phyloP scores from a whole-genome alignment of 768 basidiomycete species.

The Auriscalpium microsporum region DNA sequence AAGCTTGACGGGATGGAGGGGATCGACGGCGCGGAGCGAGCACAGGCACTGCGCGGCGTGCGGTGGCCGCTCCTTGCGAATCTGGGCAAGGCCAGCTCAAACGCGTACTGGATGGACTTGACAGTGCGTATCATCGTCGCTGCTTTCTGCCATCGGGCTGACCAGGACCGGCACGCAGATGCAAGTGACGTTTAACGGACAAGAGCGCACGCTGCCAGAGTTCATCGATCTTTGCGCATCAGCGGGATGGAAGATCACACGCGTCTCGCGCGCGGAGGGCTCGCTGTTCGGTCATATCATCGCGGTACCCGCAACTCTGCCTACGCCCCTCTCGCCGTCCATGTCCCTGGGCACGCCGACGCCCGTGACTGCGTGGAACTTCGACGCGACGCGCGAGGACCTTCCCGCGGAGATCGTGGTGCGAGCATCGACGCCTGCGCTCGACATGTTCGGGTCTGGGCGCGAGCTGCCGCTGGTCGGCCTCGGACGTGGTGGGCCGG shows the following conservation, averaged over 20 bases:
- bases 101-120: constrained; percentile 65
- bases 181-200: constrained; percentile 58
- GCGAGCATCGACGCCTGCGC: constrained; percentile 9
- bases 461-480: constrained; percentile 4
- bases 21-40: constrained; percentile 34
- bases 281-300: constrained; percentile 66
- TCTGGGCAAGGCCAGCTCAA: constrained; percentile 61
- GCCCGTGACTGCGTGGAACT: no score
- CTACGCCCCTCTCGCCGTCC: constrained; percentile 15
- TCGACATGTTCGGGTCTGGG: constrained; percentile 14
- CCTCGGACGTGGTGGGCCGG: background rate
- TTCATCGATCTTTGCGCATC: constrained; percentile 41
- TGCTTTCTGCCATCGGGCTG: background rate
- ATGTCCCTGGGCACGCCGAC: background rate
- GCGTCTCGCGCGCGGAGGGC: constrained; percentile 48
- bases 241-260: constrained; percentile 54
- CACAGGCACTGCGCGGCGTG: constrained; percentile 43
- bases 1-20: background rate
- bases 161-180: constrained; percentile 32
- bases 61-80: constrained; percentile 63
- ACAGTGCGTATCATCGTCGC: constrained; percentile 33
- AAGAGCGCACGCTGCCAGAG: constrained; percentile 61
- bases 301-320: constrained; percentile 53
- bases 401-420: constrained; percentile 7
- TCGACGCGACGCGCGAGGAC: constrained; percentile 6